Evolutionary conservation across 208 protist genomes (phyloP), one percentile per base, ranked within the genome.

Genomic region (Leptomonas pyrrhocoris): DNA sequence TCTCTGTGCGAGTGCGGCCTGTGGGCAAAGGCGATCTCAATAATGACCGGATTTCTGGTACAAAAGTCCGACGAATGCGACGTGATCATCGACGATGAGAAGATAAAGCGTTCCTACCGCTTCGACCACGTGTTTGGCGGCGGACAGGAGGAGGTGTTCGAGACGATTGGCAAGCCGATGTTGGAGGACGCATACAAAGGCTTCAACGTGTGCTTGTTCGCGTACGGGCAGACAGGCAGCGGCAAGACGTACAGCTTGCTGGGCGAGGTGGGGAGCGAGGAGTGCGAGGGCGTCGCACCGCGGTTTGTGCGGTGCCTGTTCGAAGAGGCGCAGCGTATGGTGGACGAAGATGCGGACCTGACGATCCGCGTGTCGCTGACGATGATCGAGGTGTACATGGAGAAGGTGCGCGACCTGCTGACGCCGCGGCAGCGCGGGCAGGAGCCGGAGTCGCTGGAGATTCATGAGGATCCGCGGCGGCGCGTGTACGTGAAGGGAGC

Each of bases 321-420:
- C 38, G 66, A 68, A 9, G 83, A 84, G 66, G 77, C 76, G 65
- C 74, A 86, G 68, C 72, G 66, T 40, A 60, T 63, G 66, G 65
- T 88, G 46, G 76, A 86, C 38, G 77, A 84, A 50, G 85, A 94
- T 57, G 46, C 42, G 5, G 83, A 83, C 34, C 55, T 82, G 69
- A 70, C 60, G 31, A 81, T 92, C 43, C 77, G 81, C 34, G 79
- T 89, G 43, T 87, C 91, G 76, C 63, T 95, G 27, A 80, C 90
- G 54, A 93, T 95, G 87, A 60, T 95, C 16, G 87, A 95, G 76
- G 84, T 95, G 54, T 95, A 95, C 67, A 83, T 83, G 67, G 90
- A 95, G 60, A 83, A 73, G 34, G 82, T 95, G 53, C 80, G 85
- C 45, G 90, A 95, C 70, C 74, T 95, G 63, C 74, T 95, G 16